Conservation (phyloP, 2,329 filamentous ascomycete genomes). For the Talaromyces marneffei region DNA sequence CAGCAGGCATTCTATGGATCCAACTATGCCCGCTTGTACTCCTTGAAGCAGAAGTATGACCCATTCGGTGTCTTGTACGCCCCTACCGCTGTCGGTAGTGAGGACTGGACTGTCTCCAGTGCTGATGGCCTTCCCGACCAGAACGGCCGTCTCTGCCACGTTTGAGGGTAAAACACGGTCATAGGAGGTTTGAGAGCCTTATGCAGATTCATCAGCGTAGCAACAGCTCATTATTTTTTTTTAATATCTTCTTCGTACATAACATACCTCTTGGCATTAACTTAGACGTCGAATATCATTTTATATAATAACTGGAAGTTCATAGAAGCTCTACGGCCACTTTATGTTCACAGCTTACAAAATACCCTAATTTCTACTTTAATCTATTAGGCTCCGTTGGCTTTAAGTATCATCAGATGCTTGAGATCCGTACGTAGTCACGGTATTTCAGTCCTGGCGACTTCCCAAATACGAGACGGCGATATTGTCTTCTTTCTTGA, state of each 20-base stretch:
- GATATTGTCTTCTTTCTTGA: background rate
- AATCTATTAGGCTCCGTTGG: background rate
- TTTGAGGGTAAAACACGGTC: background rate
- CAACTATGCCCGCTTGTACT: conserved; percentile 34
- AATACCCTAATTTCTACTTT: background rate
- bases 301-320: background rate
- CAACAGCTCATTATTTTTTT: background rate
- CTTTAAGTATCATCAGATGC: too few relatives aligned
- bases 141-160: background rate
- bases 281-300: background rate
- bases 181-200: background rate
- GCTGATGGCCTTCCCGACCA: background rate
- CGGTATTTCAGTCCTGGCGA: too few relatives aligned
- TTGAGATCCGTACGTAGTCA: too few relatives aligned
- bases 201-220: background rate
- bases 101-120: conserved; percentile 4
- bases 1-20: conserved; percentile 39
- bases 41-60: conserved; percentile 41
- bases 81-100: conserved; percentile 3
- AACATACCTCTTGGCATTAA: background rate
- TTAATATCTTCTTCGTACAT: background rate
- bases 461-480: too few relatives aligned
- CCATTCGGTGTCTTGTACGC: conserved; percentile 34
- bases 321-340: background rate
- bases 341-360: background rate